Evolutionary conservation across 78 protist genomes (phyloP).

Genomic region (Chrysochromulina parva): DNA sequence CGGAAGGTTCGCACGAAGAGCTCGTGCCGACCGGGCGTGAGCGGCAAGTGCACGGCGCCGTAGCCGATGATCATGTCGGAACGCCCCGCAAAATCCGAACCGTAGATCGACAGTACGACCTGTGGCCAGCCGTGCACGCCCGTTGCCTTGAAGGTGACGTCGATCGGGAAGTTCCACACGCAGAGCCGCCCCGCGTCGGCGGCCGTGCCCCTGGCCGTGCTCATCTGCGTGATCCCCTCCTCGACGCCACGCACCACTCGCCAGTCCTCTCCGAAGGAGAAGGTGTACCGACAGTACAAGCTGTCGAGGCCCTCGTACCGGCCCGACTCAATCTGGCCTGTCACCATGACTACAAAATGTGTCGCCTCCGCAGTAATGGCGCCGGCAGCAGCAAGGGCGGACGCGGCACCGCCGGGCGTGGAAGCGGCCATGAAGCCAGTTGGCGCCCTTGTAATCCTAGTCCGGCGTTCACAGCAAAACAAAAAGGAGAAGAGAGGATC

Average conservation of each 20-base stretch:
- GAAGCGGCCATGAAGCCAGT: too few species aligned
- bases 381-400: too few species aligned
- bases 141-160: constrained; percentile 24
- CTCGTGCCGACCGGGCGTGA: background rate
- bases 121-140: constrained; percentile 58
- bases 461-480: too few species aligned
- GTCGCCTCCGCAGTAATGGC: background rate
- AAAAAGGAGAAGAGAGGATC: too few species aligned
- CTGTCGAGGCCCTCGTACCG: background rate
- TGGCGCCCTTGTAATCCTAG: too few species aligned
- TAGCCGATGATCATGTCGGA: constrained; percentile 12
- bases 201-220: background rate
- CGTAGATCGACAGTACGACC: constrained; percentile 7
- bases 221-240: constrained; percentile 48
- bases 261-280: constrained; percentile 47
- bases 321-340: background rate
- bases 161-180: constrained; percentile 53
- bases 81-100: background rate
- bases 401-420: too few species aligned
- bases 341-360: background rate
- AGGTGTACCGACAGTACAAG: constrained; percentile 33
- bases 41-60: background rate
- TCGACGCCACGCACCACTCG: constrained; percentile 35
- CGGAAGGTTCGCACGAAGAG: constrained; percentile 14
- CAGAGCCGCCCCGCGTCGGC: background rate